phyloP scores from a whole-genome alignment of 495 filamentous ascomycete genomes.

The Lasiosphaeria miniovina region DNA sequence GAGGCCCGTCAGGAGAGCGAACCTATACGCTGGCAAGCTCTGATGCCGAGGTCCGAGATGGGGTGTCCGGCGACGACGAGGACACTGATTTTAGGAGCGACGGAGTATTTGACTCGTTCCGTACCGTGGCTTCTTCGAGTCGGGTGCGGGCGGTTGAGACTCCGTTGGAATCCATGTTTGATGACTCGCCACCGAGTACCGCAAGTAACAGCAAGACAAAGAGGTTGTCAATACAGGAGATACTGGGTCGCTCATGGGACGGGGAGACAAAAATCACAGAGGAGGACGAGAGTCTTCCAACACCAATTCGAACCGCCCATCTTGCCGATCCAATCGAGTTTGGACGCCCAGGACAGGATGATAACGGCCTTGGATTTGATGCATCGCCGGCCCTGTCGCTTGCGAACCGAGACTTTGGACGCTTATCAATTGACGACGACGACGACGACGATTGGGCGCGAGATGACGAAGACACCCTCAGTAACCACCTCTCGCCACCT shows the following conservation, averaged over 20 bases:
- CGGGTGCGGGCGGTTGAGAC: conserved; percentile 50
- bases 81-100: conserved; percentile 85
- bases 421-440: conserved; percentile 56
- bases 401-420: conserved; percentile 38
- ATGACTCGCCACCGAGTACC: conserved; percentile 62
- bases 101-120: conserved; percentile 85
- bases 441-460: conserved; percentile 63
- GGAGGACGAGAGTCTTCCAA: conserved; percentile 60
- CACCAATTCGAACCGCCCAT: conserved; percentile 48
- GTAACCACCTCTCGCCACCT: conserved; percentile 53
- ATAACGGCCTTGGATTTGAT: conserved; percentile 20
- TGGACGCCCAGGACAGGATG: conserved; percentile 10
- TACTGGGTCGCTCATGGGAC: conserved; percentile 46
- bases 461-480: conserved; percentile 51
- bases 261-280: conserved; percentile 58
- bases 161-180: conserved; percentile 83
- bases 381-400: conserved; percentile 17
- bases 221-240: conserved; percentile 55
- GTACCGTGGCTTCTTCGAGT: conserved; percentile 68
- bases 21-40: conserved; percentile 81
- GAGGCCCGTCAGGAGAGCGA: conserved; percentile 52
- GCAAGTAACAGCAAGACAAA: conserved; percentile 53
- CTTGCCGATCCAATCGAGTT: conserved; percentile 22
- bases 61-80: conserved; percentile 76
- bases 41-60: conserved; percentile 72